Base-by-base conservation (phyloP, 1,139 yeast species). In the Yamadazyma membranifaciens region DNA sequence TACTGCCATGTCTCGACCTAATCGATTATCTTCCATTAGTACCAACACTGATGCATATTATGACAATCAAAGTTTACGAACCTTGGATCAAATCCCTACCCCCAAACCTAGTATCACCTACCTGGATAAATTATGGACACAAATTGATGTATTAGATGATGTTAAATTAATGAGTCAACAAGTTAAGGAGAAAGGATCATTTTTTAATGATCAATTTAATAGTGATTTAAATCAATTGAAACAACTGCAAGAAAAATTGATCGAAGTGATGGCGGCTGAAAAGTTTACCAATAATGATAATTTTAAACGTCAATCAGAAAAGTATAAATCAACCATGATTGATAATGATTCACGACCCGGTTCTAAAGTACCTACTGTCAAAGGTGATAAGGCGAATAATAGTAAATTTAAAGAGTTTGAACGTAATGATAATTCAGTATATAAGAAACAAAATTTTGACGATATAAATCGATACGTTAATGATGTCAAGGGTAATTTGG, bases 61-160 rank as follows among this genome's bases (percentile, higher is more conserved):
- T 26, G 67, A 63, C 35, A 49, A 52, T 14, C 63, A 60, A 26
- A 68, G 73, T 50, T 39, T 66, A 11, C 54, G 63, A 10, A 62
- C 74, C 2, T 55, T 63, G 20, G 83, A 78, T 51, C 63, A 63
- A 40, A 57, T 76, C 9, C 75, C 78, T 15, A 64, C 75, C 7
- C 69, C 77, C 1, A 62, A 67, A 34, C 82, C 85, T 5, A 66
- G 68, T 41, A 77, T 75, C 11, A 75, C 82, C 33, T 68, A 75
- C 45, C 88, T 82, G 65, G 95, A 87, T 59, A 74, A 78, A 52
- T 65, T 87, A 38, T 89, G 96, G 95, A 83, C 94, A 3, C 95
- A 88, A 54, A 83, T 89, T 36, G 96, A 87, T 54, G 87, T 87
- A 1, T 68, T 91, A 45, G 92, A 87, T 50, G 96, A 87, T 50